A percentile compares a stretch with the other conserved stretches of the same genome.
phyloP scores from a whole-genome alignment of 2,329 filamentous ascomycete genomes.

The Ophiostoma himal-ulmi region DNA sequence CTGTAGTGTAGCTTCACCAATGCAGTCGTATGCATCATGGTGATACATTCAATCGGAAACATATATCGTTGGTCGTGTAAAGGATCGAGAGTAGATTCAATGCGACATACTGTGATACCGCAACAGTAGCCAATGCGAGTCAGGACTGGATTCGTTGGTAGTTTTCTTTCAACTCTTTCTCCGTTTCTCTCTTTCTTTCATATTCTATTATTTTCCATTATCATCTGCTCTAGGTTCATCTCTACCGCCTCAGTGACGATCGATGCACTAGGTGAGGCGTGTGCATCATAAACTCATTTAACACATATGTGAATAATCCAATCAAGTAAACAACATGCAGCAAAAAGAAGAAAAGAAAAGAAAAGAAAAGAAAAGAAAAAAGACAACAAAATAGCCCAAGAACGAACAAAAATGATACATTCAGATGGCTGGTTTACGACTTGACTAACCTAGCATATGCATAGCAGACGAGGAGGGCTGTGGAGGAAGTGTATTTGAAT shows the following conservation, averaged over 20 bases:
- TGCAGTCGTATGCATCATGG: background rate
- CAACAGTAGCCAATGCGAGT: background rate
- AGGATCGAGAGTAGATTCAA: background rate
- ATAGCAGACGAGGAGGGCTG: background rate
- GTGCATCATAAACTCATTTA: background rate
- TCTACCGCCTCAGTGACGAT: background rate
- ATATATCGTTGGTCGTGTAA: background rate
- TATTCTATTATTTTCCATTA: background rate
- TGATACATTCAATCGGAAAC: background rate
- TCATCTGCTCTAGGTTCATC: background rate
- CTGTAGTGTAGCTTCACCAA: background rate
- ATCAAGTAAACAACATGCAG: background rate
- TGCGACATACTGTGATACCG: background rate
- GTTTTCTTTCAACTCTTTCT: background rate
- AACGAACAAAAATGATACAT: background rate
- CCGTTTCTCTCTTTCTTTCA: background rate
- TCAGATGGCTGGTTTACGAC: background rate
- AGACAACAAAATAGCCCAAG: background rate
- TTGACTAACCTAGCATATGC: background rate
- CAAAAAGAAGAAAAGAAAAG: background rate
- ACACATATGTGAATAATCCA: background rate
- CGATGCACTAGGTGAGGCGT: background rate
- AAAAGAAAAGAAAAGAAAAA: background rate
- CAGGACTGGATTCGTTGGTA: background rate
- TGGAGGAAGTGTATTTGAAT: constrained; percentile 5